Evolutionary conservation across 768 basidiomycete species (phyloP).

Genomic region (Trametes maxima): DNA sequence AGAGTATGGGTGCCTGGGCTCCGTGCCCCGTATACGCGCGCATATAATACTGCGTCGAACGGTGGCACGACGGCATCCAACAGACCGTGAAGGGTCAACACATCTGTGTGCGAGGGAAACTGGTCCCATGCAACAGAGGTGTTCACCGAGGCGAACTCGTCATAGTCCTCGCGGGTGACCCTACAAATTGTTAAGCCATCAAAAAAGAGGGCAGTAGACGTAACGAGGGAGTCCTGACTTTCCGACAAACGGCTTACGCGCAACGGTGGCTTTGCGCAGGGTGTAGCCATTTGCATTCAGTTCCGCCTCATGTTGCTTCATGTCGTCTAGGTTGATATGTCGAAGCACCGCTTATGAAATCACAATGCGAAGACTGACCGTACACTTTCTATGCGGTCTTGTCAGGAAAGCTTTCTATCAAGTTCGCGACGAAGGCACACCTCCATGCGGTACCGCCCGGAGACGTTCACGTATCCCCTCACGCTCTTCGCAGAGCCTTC

Average conservation of each 20-base stretch:
- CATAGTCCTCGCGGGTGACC: slow-evolving; percentile 48
- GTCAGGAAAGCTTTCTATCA: neutral
- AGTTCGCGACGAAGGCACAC: slow-evolving; percentile 43
- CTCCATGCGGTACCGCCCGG: slow-evolving; percentile 79
- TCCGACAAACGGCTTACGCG: slow-evolving; percentile 53
- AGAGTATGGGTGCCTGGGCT: slow-evolving; percentile 70
- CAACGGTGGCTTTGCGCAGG: slow-evolving; percentile 66
- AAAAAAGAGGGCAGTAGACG: neutral
- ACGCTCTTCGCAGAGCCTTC: slow-evolving; percentile 54
- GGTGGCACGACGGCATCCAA: slow-evolving; percentile 67
- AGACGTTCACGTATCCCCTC: slow-evolving; percentile 68
- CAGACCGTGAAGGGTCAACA: slow-evolving; percentile 80
- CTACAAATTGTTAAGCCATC: neutral
- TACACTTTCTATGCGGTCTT: slow-evolving; percentile 18
- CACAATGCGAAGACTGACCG: slow-evolving; percentile 11
- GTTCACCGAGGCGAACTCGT: slow-evolving; percentile 65
- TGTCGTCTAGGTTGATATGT: slow-evolving; percentile 4
- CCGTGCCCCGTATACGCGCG: slow-evolving; percentile 57
- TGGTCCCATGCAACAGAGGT: slow-evolving; percentile 65
- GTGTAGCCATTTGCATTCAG: slow-evolving; percentile 62
- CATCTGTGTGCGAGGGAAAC: slow-evolving; percentile 65
- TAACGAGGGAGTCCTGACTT: slow-evolving; percentile 4
- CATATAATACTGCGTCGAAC: slow-evolving; percentile 75
- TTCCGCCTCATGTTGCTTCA: slow-evolving; percentile 27
- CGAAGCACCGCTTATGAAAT: neutral